Percentiles rank a stretch among this genome's conserved stretches.
Conservation (phyloP, 257 asterid species). For the Solanum virginianum region DNA sequence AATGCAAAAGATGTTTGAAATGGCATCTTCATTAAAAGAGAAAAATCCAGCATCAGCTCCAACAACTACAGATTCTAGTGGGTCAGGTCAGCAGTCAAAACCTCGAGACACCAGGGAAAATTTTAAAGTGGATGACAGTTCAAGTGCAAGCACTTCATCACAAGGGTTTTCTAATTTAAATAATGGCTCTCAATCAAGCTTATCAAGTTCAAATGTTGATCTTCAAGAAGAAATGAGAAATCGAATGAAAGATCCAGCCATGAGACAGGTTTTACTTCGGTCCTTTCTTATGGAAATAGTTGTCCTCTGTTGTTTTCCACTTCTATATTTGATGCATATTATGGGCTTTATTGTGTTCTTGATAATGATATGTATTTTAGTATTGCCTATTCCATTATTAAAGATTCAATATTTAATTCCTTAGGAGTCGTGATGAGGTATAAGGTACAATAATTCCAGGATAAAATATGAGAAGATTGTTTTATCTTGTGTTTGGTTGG, state of each 20-base stretch:
- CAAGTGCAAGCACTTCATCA: conserved; percentile 37
- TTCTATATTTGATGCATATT: not conserved
- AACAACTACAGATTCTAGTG: conserved; percentile 21
- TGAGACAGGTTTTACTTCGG: conserved; percentile 63
- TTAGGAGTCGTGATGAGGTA: too few species aligned
- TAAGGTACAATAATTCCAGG: too few species aligned
- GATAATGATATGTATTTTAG: not conserved
- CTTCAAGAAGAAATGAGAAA: conserved; percentile 91
- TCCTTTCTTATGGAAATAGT: not conserved
- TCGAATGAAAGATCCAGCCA: conserved; percentile 95
- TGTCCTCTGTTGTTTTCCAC: not conserved
- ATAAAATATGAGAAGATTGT: too few species aligned
- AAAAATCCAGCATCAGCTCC: conserved; percentile 30
- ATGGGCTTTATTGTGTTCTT: not conserved
- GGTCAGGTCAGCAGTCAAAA: conserved; percentile 17
- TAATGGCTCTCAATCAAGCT: conserved; percentile 27
- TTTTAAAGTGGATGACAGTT: conserved; percentile 14
- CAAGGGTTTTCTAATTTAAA: conserved; percentile 18
- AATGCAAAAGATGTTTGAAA: conserved; percentile 54
- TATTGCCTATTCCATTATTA: not conserved
- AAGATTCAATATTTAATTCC: not conserved
- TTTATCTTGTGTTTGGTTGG: too few species aligned
- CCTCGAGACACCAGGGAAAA: conserved; percentile 16
- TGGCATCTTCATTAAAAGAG: conserved; percentile 67
- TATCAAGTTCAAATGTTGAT: conserved; percentile 45